Evolutionary conservation across 352 stramenopile genomes (phyloP).

Genomic region (Pythium aristosporum): DNA sequence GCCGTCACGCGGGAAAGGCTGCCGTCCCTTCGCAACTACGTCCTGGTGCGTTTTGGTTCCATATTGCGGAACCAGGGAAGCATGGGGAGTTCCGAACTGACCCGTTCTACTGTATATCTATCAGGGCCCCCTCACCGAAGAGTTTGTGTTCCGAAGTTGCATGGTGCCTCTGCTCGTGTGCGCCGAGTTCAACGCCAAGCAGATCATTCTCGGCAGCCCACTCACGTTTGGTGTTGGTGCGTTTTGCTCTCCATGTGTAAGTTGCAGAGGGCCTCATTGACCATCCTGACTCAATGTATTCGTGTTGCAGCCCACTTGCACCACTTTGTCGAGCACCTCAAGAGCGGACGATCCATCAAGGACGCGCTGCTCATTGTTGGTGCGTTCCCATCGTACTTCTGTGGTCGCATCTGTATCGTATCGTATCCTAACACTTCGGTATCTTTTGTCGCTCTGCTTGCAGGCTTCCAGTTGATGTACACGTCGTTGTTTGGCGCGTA

Average conservation of each 20-base stretch:
- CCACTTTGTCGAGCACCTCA: slow-evolving; percentile 84
- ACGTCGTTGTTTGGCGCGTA: slow-evolving; percentile 96
- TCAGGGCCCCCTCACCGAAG: slow-evolving; percentile 92
- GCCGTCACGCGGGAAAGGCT: slow-evolving; percentile 69
- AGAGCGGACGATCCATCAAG: slow-evolving; percentile 61
- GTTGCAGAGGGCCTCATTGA: background rate
- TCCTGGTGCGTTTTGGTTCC: slow-evolving; percentile 46
- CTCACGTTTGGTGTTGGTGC: slow-evolving; percentile 94
- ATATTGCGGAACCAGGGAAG: background rate
- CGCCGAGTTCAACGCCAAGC: slow-evolving; percentile 68
- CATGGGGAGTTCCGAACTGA: background rate
- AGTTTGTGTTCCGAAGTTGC: slow-evolving; percentile 95
- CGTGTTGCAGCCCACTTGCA: slow-evolving; percentile 64
- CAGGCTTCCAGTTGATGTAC: slow-evolving; percentile 93
- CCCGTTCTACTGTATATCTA: background rate
- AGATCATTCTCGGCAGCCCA: slow-evolving; percentile 86
- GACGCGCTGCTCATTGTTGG: slow-evolving; percentile 77
- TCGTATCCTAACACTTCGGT: background rate
- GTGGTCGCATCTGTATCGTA: background rate
- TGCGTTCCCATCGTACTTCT: slow-evolving; percentile 25
- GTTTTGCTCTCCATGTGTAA: slow-evolving; percentile 17
- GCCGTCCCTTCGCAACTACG: slow-evolving; percentile 79
- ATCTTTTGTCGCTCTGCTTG: background rate
- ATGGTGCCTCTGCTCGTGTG: slow-evolving; percentile 91
- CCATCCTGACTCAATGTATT: slow-evolving; percentile 6